Base-by-base conservation (phyloP, 2,329 filamentous ascomycete species). In the Zymoseptoria passerinii region DNA sequence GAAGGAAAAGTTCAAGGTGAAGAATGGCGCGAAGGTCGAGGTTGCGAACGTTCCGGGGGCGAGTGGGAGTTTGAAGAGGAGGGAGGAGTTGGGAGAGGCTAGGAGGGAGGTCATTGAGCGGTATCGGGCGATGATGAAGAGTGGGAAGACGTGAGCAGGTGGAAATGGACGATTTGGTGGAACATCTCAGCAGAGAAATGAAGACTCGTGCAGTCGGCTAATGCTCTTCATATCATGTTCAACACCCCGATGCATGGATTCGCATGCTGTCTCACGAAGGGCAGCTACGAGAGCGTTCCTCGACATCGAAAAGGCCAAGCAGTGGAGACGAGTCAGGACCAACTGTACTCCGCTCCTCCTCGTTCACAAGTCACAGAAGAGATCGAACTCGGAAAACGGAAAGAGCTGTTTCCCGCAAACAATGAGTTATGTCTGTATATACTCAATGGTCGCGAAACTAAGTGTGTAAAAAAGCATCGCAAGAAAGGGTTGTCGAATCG, bases 1-100 rank as follows among this genome's bases (percentile, higher is more conserved):
- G 6, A 81, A 73, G 61, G 83, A 83, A 70, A 84, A 83, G 65
- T 86, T 87, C 71, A 83, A 87, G 69, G 77, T 87, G 7, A 81
- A 83, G 52, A 75, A 82, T 23, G 84, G 84, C 0, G 86, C 86
- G 0, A 80, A 78, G 64, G 85, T 88, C 0, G 80, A 87, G 60
- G 85, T 89, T 23, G 83, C 79, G 1, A 83, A 88, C 70, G 81
- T 91, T 50, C 88, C 88, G 8, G 84, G 83, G 66, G 76, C 80
- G 2, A 85, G 83, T 44, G 89, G 87, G 13, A 89, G 86, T 77
- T 75, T 92, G 74, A 81, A 85, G 68, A 80, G 83, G 71, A 80
- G 87, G 72, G 88, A 90, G 69, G 87, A 90, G 74, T 70, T 92
- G 58, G 84, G 85, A n/a, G 81, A 77, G 53, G 83, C 87, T 65